Evolutionary conservation across 148 eudicot species (phyloP).

Genomic region (Fagopyrum homotropicum): DNA sequence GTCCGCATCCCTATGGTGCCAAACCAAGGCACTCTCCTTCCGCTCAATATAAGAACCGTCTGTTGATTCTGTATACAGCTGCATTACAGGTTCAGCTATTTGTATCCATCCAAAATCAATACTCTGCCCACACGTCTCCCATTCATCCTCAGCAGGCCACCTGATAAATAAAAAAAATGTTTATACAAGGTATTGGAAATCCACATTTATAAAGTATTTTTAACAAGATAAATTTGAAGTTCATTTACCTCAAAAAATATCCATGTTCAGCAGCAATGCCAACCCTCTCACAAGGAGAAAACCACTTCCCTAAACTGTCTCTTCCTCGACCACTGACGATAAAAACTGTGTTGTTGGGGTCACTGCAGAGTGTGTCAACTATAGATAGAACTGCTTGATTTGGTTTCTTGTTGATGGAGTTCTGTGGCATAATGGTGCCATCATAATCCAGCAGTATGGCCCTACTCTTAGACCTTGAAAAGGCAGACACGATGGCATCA

Average conservation of each 20-base stretch:
- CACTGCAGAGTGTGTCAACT: conserved; percentile 22
- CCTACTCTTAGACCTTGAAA: conserved; percentile 35
- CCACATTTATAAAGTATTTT: neutral
- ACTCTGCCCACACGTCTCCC: conserved; percentile 33
- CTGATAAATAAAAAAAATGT: conserved; percentile 12
- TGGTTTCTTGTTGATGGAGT: conserved; percentile 35
- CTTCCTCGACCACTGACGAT: conserved; percentile 43
- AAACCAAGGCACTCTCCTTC: conserved; percentile 44
- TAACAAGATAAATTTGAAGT: neutral
- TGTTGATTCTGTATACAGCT: conserved; percentile 34
- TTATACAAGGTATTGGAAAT: neutral
- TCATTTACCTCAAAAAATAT: conserved; percentile 33
- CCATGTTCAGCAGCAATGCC: conserved; percentile 52
- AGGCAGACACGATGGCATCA: conserved; percentile 36
- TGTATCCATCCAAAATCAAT: conserved; percentile 43
- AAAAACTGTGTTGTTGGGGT: conserved; percentile 34
- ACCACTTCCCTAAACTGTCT: conserved; percentile 39
- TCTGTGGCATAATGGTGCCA: conserved; percentile 47
- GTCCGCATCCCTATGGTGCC: conserved; percentile 47
- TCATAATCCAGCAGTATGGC: conserved; percentile 40
- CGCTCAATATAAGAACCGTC: conserved; percentile 40
- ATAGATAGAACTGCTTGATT: conserved; percentile 28
- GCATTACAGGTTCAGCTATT: conserved; percentile 43
- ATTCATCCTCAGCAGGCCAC: conserved; percentile 32
- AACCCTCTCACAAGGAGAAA: conserved; percentile 37